Conservation (phyloP, 2,329 filamentous ascomycete genomes). For the Lecanicillium sp. region DNA sequence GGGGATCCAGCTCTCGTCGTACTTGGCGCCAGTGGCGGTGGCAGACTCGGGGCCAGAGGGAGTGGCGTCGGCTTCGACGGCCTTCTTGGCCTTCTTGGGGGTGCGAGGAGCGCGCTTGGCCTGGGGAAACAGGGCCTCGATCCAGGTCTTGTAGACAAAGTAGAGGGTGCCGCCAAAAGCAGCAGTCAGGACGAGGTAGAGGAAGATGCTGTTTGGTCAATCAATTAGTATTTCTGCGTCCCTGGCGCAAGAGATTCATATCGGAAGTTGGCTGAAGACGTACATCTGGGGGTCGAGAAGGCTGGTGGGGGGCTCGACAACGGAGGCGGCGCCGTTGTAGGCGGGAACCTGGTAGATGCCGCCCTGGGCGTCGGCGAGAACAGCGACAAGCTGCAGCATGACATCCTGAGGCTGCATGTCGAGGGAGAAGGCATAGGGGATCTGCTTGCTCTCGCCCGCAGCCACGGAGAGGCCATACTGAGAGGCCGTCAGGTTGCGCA, state of each 20-base stretch:
- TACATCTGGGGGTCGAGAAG: conserved; percentile 96
- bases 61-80: conserved; percentile 51
- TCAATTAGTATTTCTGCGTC: conserved; percentile 45
- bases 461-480: conserved; percentile 68
- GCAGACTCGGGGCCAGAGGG: conserved; percentile 65
- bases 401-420: conserved; percentile 93
- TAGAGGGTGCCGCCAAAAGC: conserved; percentile 75
- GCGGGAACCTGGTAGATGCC: conserved; percentile 68
- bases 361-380: conserved; percentile 61
- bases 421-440: conserved; percentile 78
- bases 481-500: conserved; percentile 79
- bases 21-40: conserved; percentile 59
- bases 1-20: conserved; percentile 93
- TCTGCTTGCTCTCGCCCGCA: conserved; percentile 64
- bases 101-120: conserved; percentile 59
- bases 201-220: conserved; percentile 66
- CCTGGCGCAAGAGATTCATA: too few relatives aligned
- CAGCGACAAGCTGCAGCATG: conserved; percentile 65
- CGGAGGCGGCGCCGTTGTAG: conserved; percentile 73
- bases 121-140: conserved; percentile 92
- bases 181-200: conserved; percentile 82
- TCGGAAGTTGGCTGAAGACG: too few relatives aligned
- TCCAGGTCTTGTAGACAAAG: conserved; percentile 98
- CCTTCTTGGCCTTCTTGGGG: conserved; percentile 60
- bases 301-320: conserved; percentile 87